Conservation (phyloP, 257 asterid genomes). For the Cordia subcordata region DNA sequence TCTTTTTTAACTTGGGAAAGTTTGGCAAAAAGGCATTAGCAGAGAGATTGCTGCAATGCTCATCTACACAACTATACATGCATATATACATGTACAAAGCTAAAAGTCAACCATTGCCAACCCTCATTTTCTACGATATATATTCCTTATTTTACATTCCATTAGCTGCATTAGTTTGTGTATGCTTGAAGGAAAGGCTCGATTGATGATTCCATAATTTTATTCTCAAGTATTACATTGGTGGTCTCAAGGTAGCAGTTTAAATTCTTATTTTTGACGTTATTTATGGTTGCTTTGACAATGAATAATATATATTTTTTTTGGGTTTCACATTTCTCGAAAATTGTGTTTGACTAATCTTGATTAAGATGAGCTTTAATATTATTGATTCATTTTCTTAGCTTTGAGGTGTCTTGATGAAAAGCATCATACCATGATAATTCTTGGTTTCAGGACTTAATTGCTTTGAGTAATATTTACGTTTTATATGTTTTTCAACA, state of each 20-base stretch:
- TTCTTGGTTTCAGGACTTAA: no score
- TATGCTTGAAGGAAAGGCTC: constrained; percentile 45
- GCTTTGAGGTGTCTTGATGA: background rate
- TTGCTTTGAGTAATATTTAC: background rate
- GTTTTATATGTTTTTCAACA: no score
- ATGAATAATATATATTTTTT: no score
- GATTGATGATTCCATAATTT: background rate
- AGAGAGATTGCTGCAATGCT: constrained; percentile 26
- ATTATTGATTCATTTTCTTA: no score
- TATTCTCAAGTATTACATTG: background rate
- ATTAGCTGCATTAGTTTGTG: constrained; percentile 4
- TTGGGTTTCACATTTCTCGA: background rate
- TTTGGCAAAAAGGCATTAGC: constrained; percentile 57
- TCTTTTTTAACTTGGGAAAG: constrained; percentile 27
- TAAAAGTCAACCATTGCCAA: constrained; percentile 43
- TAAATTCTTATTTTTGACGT: background rate
- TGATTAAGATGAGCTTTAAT: background rate
- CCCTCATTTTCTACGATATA: constrained; percentile 18
- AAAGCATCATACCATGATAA: background rate
- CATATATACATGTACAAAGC: no score
- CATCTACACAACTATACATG: constrained; percentile 13
- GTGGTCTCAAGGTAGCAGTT: background rate
- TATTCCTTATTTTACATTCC: background rate
- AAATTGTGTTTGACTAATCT: background rate
- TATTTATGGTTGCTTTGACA: no score